Conservation (phyloP, 257 asterid species). For the Solanum boliviense region DNA sequence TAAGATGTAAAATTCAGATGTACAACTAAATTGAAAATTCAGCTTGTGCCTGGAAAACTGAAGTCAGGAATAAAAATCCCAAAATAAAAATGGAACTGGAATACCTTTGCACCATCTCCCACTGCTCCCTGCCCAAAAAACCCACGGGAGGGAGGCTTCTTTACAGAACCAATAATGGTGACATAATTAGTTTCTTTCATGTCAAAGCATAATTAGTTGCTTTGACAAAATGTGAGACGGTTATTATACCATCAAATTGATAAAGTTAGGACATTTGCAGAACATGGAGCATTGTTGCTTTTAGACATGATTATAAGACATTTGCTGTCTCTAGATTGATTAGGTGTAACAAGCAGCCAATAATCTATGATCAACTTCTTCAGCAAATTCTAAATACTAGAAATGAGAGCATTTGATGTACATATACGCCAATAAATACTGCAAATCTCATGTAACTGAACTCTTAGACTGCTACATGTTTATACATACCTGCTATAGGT, state of each 20-base stretch:
- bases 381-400: not conserved
- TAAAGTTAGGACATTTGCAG: not conserved
- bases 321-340: not conserved
- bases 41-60: not conserved
- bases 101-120: not conserved
- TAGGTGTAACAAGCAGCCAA: not conserved
- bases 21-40: not conserved
- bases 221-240: not conserved
- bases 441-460: not conserved
- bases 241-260: not conserved
- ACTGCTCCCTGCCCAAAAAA: not conserved
- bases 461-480: not conserved
- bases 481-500: conserved; percentile 23
- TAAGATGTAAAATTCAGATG: not conserved
- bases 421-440: not conserved
- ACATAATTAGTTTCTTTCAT: not conserved
- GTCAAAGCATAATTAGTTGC: not conserved
- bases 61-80: not conserved
- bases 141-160: not conserved
- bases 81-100: not conserved
- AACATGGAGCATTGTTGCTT: not conserved
- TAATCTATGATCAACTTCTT: not conserved
- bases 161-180: not conserved
- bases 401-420: not conserved
- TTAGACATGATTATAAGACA: not conserved